Evolutionary conservation across 1,284 basidiomycete species (phyloP), one percentile per base, ranked within the genome.

Genomic region (Polyporus tsugae): DNA sequence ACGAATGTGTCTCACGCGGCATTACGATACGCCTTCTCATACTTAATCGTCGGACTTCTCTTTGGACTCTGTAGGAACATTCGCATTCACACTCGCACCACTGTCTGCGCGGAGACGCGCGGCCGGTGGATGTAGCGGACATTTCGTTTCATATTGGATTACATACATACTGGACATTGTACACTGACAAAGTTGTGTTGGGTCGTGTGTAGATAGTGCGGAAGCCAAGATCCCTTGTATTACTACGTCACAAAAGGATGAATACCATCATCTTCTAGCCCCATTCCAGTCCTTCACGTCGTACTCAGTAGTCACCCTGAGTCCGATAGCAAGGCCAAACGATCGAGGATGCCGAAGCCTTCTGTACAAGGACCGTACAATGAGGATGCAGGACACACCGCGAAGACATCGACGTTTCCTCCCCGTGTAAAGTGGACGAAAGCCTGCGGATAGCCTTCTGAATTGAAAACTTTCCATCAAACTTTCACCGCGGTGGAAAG

Each of bases 1-100:
- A 60, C 36, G 38, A 69, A 65, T 67, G 64, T 60, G 68, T 61
- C 33, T 41, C 60, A 66, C 63, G 68, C 46, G 44, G 57, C 36
- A 29, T 63, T 66, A 68, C 65, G 53, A 57, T 66, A 70, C 58
- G 19, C 46, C 7, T 22, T 49, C 57, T 41, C 41, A 64, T 68
- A 42, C 41, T 42, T 42, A 68, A 62, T 68, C 29, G 5, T 55
- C 33, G 70, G 67, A 71, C 67, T 44, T 67, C 29, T 33, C 33
- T 59, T 60, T 29, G 59, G 63, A 65, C 41, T 17, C 52, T 55
- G 52, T 55, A 55, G 29, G 52, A 55, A 55, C 7, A 35, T 35
- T 55, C 29, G 4, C 22, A 13, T 52, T 25, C 46, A 52, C 46
- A 52, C 5, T 17, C 52, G 17, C 52, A 55, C 29, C 52, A 25